Evolutionary conservation across 345 rosid genomes (phyloP).

Genomic region (Eucalyptus microcorys): DNA sequence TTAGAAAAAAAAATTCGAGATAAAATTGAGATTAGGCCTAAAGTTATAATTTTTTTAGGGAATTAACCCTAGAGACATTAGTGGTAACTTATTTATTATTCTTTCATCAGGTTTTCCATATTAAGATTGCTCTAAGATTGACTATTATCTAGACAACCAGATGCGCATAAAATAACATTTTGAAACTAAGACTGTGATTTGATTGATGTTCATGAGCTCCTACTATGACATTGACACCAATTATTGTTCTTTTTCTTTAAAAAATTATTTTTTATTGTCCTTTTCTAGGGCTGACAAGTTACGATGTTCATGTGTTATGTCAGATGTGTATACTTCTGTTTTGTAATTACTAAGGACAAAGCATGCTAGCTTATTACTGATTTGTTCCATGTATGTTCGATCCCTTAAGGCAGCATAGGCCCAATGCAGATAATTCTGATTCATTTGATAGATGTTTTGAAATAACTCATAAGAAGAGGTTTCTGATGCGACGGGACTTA

Average conservation of each 20-base stretch:
- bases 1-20: fast-evolving
- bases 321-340: background rate
- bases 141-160: background rate
- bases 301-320: background rate
- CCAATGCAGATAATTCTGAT: background rate
- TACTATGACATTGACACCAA: background rate
- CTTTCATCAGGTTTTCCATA: background rate
- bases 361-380: background rate
- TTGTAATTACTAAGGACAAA: background rate
- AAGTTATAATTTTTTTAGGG: no score
- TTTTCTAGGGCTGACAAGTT: background rate
- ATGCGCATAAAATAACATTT: background rate
- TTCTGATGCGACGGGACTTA: fast-evolving
- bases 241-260: background rate
- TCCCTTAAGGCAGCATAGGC: background rate
- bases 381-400: background rate
- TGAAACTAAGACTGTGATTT: background rate
- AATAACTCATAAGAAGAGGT: background rate
- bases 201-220: background rate
- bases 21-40: no score
- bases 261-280: background rate
- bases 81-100: background rate
- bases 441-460: background rate
- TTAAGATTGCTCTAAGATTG: background rate
- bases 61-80: background rate